Percentiles rank a stretch among this genome's conserved stretches.
Conservation (phyloP, 108 stramenopile genomes). For the Stephanodiscus minutulus region DNA sequence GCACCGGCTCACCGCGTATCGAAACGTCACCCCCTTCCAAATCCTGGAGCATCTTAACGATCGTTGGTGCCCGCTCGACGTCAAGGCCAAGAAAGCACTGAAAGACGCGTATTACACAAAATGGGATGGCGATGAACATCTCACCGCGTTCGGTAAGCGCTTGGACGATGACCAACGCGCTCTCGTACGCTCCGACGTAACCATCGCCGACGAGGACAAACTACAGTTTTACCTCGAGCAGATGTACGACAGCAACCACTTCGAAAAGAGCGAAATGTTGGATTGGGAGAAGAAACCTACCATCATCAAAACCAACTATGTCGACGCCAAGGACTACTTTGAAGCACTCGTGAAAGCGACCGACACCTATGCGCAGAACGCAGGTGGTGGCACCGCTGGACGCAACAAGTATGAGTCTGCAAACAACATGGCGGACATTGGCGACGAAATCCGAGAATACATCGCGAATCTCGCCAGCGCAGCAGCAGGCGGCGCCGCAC, state of each 20-base stretch:
- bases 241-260: slow-evolving; percentile 2
- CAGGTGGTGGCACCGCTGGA: background rate
- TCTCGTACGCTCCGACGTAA: background rate
- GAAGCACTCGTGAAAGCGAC: background rate
- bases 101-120: background rate
- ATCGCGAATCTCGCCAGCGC: no score
- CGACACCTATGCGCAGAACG: background rate
- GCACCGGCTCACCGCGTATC: background rate
- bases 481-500: no score
- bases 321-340: background rate
- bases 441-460: background rate
- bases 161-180: background rate
- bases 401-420: background rate
- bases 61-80: background rate
- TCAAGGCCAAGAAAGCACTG: background rate
- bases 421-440: background rate
- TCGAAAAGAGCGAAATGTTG: background rate
- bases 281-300: background rate
- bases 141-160: background rate
- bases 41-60: background rate
- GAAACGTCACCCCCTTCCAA: no score
- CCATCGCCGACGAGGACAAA: background rate
- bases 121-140: background rate
- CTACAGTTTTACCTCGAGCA: slow-evolving; percentile 1
- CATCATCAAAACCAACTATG: background rate